Conservation (phyloP, 805 yeast genomes). For the Kregervanrija pseudodelftensis region DNA sequence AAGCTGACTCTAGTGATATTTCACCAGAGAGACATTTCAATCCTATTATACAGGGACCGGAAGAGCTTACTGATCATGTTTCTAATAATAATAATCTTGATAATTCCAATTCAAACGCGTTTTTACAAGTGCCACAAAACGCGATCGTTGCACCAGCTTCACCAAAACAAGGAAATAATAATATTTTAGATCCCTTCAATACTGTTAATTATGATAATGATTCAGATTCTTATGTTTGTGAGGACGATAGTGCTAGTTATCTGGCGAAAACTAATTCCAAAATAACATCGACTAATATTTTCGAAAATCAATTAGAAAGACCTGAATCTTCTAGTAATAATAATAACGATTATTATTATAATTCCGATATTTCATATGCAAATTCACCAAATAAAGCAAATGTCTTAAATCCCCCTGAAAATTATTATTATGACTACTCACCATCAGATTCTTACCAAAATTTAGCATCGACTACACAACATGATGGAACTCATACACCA, state of each 20-base stretch:
- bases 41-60: too few relatives aligned
- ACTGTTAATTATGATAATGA: neutral
- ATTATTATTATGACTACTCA: conserved; percentile 6
- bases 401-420: conserved; percentile 2
- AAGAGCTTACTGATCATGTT: too few relatives aligned
- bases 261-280: too few relatives aligned
- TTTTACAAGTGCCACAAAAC: neutral
- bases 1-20: too few relatives aligned
- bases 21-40: too few relatives aligned
- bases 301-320: too few relatives aligned
- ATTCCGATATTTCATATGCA: neutral
- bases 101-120: too few relatives aligned
- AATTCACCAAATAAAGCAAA: neutral
- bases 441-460: conserved; percentile 7
- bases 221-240: too few relatives aligned
- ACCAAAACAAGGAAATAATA: neutral
- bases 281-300: too few relatives aligned
- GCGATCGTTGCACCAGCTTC: conserved; percentile 4
- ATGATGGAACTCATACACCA: conserved; percentile 1
- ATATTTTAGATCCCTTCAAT: conserved; percentile 2
- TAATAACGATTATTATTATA: neutral
- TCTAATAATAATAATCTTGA: too few relatives aligned
- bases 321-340: neutral
- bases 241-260: too few relatives aligned
- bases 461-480: neutral